These are phyloP conservation scores for Chytridium lagenaria DNA, from an alignment of 371 early-diverging fungal species.

Conservation along the genomic window DNA sequence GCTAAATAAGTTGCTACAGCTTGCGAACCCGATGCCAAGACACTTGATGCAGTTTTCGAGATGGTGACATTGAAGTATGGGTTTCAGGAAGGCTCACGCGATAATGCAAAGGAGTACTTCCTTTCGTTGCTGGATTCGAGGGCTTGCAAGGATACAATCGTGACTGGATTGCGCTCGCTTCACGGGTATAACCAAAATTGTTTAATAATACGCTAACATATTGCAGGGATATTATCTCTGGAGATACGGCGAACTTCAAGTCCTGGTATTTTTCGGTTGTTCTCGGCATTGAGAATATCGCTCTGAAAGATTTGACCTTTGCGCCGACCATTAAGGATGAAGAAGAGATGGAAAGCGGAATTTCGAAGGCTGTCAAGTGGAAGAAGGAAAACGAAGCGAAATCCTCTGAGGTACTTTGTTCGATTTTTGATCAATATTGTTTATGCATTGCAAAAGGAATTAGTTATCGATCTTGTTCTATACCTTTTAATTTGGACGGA, in stretches of 20 bases:
- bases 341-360: constrained; percentile 4
- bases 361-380: neutral
- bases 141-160: constrained; percentile 69
- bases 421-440: neutral
- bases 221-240: constrained; percentile 77
- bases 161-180: neutral
- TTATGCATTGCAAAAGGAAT: constrained; percentile 8
- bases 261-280: constrained; percentile 41
- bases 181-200: constrained; percentile 15
- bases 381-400: neutral
- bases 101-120: constrained; percentile 77
- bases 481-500: constrained; percentile 90
- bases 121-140: constrained; percentile 87
- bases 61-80: constrained; percentile 73
- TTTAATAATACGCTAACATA: neutral
- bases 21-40: neutral
- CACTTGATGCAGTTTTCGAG: constrained; percentile 54
- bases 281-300: neutral
- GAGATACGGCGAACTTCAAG: constrained; percentile 78
- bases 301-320: neutral
- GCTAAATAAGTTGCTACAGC: neutral
- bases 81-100: constrained; percentile 80
- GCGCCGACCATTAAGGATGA: neutral
- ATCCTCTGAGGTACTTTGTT: neutral
- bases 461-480: constrained; percentile 73